Percentiles rank a stretch among this genome's conserved stretches.
phyloP scores from a whole-genome alignment of 1,284 basidiomycete genomes.

The Xerocomus nothofagi region DNA sequence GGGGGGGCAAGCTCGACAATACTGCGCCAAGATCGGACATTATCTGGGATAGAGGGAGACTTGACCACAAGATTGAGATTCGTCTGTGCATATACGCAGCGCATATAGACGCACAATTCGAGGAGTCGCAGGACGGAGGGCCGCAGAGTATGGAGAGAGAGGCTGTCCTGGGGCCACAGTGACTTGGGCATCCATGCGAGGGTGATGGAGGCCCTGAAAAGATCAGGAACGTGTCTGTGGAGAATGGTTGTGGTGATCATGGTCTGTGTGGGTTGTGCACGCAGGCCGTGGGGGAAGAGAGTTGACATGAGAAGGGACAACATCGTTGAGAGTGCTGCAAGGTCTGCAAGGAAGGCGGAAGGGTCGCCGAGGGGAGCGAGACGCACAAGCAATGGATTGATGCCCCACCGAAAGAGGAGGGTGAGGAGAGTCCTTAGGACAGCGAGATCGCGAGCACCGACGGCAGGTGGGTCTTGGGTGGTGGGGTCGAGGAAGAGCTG shows the following conservation, averaged over 20 bases:
- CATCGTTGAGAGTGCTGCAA: slow-evolving; percentile 40
- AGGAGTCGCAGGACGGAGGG: slow-evolving; percentile 56
- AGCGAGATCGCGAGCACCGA: slow-evolving; percentile 67
- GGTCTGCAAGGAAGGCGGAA: slow-evolving; percentile 41
- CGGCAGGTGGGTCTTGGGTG: slow-evolving; percentile 32
- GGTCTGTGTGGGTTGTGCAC: slow-evolving; percentile 50
- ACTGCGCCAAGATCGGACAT: slow-evolving; percentile 63
- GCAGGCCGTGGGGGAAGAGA: slow-evolving; percentile 52
- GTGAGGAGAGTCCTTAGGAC: slow-evolving; percentile 62
- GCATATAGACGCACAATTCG: slow-evolving; percentile 48
- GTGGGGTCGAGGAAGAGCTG: slow-evolving; percentile 45
- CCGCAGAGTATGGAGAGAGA: slow-evolving; percentile 39
- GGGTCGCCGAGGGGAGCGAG: slow-evolving; percentile 36
- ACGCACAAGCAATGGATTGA: slow-evolving; percentile 50
- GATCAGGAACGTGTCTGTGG: slow-evolving; percentile 54
- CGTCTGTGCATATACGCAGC: slow-evolving; percentile 9
- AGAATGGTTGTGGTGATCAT: slow-evolving; percentile 61
- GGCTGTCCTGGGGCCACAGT: slow-evolving; percentile 42
- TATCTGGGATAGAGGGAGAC: slow-evolving; percentile 61
- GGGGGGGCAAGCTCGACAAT: slow-evolving; percentile 45
- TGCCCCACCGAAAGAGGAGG: slow-evolving; percentile 69
- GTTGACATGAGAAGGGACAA: slow-evolving; percentile 47
- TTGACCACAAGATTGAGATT: slow-evolving; percentile 31
- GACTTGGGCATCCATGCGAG: slow-evolving; percentile 71
- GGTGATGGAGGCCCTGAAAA: slow-evolving; percentile 57